phyloP scores from a whole-genome alignment of 2,329 filamentous ascomycete genomes.

The Clarireedia sp. region DNA sequence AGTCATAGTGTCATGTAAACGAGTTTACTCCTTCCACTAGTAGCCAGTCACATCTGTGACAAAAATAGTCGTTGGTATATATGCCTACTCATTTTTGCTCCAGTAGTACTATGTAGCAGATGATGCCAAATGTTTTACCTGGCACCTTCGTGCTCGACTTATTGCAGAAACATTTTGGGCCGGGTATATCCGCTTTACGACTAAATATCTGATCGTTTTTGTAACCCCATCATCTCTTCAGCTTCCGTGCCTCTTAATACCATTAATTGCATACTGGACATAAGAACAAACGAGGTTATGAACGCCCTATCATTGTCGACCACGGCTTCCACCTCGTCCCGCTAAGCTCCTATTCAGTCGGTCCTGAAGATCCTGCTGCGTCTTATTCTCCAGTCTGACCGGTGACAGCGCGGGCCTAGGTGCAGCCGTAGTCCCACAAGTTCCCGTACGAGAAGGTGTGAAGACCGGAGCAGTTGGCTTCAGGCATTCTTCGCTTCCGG shows the following conservation, averaged over 20 bases:
- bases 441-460: conserved; percentile 2
- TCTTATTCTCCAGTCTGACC: conserved; percentile 1
- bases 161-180: neutral
- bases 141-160: neutral
- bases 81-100: neutral
- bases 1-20: no score
- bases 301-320: no score
- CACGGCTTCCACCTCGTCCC: neutral
- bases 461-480: conserved; percentile 8
- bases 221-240: neutral
- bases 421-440: neutral
- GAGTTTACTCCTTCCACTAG: no score
- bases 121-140: neutral
- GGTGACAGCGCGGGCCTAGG: conserved; percentile 11
- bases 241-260: neutral
- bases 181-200: neutral
- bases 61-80: neutral
- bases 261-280: no score
- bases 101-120: neutral
- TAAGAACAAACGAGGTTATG: no score
- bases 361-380: conserved; percentile 9
- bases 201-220: conserved; percentile 1
- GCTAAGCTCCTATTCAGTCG: conserved; percentile 14
- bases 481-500: neutral
- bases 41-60: neutral